These are phyloP conservation scores for Petunia secreta DNA, from an alignment of 257 asterid species.

Conservation along the genomic window DNA sequence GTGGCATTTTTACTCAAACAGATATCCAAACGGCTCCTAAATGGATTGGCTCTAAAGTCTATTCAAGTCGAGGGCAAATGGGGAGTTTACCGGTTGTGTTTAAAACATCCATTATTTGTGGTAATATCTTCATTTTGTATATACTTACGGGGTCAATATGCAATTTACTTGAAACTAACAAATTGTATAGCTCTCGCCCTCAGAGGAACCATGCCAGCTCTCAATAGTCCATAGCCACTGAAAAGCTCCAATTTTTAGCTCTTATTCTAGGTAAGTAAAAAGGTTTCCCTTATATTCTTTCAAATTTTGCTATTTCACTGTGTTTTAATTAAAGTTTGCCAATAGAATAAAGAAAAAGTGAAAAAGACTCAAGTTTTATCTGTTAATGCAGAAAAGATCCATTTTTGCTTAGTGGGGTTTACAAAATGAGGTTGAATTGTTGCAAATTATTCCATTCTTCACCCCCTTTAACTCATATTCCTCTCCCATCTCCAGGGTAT, in stretches of 20 bases:
- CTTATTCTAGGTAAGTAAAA: no score
- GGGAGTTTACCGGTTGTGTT: no score
- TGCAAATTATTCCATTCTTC: slow-evolving; percentile 44
- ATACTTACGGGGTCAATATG: not conserved
- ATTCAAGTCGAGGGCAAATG: no score
- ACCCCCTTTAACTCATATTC: slow-evolving; percentile 44
- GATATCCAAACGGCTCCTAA: no score
- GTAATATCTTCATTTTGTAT: not conserved
- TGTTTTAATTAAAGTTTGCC: no score
- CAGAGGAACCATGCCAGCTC: not conserved
- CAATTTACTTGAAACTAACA: not conserved
- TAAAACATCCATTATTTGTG: not conserved
- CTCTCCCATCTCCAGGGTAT: slow-evolving; percentile 62
- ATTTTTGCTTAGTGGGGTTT: not conserved
- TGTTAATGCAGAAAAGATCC: not conserved
- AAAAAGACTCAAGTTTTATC: not conserved
- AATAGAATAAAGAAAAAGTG: no score
- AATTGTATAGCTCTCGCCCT: not conserved
- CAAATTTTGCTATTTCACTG: no score
- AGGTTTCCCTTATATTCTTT: no score
- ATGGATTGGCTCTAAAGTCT: no score
- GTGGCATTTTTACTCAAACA: no score
- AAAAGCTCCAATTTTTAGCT: no score
- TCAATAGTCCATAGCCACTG: not conserved
- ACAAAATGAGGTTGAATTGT: slow-evolving; percentile 52